Percentiles rank a stretch among this genome's conserved stretches.
Evolutionary conservation across 2,329 filamentous ascomycete species (phyloP).

Genomic region (Neurospora crassa): DNA sequence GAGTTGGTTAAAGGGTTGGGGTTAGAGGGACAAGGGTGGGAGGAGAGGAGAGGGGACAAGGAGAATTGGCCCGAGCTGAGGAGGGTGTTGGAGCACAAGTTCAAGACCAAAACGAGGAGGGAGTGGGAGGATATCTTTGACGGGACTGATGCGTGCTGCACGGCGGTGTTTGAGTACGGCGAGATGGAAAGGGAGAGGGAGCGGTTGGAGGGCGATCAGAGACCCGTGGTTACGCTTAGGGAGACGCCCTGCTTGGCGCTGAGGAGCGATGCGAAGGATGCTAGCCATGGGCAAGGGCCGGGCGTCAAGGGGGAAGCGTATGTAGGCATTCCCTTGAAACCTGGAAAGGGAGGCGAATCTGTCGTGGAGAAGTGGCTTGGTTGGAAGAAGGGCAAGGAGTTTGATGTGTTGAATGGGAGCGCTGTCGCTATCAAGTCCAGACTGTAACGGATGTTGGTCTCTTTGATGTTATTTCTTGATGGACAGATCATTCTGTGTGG

Average conservation of each 20-base stretch:
- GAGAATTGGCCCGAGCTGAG: conserved; percentile 59
- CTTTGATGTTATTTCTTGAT: not conserved
- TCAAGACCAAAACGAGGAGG: conserved; percentile 57
- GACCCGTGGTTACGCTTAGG: conserved; percentile 59
- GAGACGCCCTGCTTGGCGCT: conserved; percentile 61
- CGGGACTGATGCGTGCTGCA: conserved; percentile 83
- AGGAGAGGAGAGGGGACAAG: conserved; percentile 47
- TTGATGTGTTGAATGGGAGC: conserved; percentile 53
- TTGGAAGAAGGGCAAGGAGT: conserved; percentile 65
- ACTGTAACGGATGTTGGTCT: conserved; percentile 25
- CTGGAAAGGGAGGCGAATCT: conserved; percentile 65
- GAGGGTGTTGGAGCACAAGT: conserved; percentile 49
- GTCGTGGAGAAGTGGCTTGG: conserved; percentile 64
- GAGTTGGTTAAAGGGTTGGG: conserved; percentile 58
- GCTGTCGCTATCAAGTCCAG: conserved; percentile 47
- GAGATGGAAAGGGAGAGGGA: conserved; percentile 53
- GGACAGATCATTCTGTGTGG: not conserved
- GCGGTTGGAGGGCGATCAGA: conserved; percentile 55
- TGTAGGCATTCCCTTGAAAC: conserved; percentile 43
- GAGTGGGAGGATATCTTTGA: conserved; percentile 87
- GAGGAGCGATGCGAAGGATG: conserved; percentile 31
- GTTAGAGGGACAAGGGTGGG: conserved; percentile 42
- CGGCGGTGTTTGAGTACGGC: conserved; percentile 68
- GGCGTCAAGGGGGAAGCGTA: conserved; percentile 63
- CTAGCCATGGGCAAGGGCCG: conserved; percentile 50